A percentile compares a stretch with the other conserved stretches of the same genome.
These are phyloP conservation scores for Marvania coccoides DNA, from an alignment of 139 green algal genomes.

Conservation along the genomic window DNA sequence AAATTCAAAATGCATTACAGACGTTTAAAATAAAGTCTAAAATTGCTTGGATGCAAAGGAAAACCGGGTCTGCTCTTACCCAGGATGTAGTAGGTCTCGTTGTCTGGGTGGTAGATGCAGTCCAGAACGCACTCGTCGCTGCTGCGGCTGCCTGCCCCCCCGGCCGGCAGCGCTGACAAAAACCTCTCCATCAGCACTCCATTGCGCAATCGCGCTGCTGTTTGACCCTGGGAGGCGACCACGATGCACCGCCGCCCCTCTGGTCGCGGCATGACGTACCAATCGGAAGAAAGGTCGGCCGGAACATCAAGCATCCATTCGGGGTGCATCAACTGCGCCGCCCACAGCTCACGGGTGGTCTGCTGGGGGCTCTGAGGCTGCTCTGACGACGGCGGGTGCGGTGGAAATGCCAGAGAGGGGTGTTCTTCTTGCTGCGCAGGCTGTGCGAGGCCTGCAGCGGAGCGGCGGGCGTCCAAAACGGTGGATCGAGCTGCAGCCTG, in stretches of 20 bases:
- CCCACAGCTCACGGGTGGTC: conserved; percentile 31
- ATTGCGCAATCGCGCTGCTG: conserved; percentile 32
- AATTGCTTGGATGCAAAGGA: neutral
- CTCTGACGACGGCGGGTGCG: neutral
- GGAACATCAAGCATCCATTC: conserved; percentile 89
- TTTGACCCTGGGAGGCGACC: conserved; percentile 41
- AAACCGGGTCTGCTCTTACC: neutral
- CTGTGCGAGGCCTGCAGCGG: neutral
- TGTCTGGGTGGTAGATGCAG: conserved; percentile 63
- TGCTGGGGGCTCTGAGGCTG: neutral
- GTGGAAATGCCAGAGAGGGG: neutral
- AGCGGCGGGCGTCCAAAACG: neutral
- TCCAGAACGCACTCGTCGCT: conserved; percentile 76
- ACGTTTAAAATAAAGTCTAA: neutral
- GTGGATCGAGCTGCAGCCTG: conserved; percentile 8
- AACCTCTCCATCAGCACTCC: conserved; percentile 53
- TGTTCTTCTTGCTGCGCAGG: too few relatives aligned
- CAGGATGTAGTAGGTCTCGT: conserved; percentile 34
- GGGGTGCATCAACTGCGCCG: conserved; percentile 71
- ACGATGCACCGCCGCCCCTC: conserved; percentile 82
- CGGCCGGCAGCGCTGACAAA: conserved; percentile 49
- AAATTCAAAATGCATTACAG: neutral
- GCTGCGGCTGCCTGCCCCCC: conserved; percentile 6
- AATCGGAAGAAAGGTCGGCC: conserved; percentile 50
- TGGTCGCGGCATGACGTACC: conserved; percentile 72